Evolutionary conservation across 2,329 filamentous ascomycete genomes (phyloP).

Genomic region (Bipolaris bicolor): DNA sequence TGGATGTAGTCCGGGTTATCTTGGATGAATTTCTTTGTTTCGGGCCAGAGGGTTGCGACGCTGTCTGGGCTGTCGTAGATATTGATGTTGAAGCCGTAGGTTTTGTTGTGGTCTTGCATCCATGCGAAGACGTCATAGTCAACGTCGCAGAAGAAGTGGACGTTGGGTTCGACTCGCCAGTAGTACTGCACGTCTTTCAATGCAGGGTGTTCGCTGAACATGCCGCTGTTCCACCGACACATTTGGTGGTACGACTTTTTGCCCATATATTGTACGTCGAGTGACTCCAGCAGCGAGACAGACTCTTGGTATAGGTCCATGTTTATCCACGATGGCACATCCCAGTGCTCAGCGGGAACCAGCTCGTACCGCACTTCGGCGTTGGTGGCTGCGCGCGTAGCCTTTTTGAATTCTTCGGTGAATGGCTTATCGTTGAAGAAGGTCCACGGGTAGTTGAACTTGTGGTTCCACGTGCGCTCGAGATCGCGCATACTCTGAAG

Average conservation of each 20-base stretch:
- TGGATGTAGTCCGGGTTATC: constrained; percentile 82
- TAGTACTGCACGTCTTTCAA: constrained; percentile 85
- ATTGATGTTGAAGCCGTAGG: constrained; percentile 98
- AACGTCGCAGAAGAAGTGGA: constrained; percentile 98
- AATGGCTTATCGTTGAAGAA: constrained; percentile 98
- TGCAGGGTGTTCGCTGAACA: constrained; percentile 96
- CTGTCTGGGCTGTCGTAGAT: constrained; percentile 90
- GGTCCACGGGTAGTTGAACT: constrained; percentile 99
- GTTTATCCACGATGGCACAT: constrained; percentile 90
- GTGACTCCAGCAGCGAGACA: constrained; percentile 78
- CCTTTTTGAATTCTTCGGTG: constrained; percentile 86
- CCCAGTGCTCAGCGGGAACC: constrained; percentile 96
- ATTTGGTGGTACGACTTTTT: constrained; percentile 96
- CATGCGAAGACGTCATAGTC: constrained; percentile 99
- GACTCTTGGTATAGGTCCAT: constrained; percentile 84
- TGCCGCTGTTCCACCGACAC: constrained; percentile 98
- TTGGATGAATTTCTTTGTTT: constrained; percentile 87
- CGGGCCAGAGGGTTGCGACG: constrained; percentile 91
- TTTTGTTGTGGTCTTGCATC: constrained; percentile 98
- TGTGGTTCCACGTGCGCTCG: constrained; percentile 94
- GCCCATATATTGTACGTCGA: constrained; percentile 87
- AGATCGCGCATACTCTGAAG: constrained; percentile 88
- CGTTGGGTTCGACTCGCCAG: constrained; percentile 98
- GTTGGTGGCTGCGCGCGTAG: constrained; percentile 81
- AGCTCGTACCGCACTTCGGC: constrained; percentile 85